phyloP scores from a whole-genome alignment of 2,329 filamentous ascomycete species.

The Rutstroemia sydowiana region DNA sequence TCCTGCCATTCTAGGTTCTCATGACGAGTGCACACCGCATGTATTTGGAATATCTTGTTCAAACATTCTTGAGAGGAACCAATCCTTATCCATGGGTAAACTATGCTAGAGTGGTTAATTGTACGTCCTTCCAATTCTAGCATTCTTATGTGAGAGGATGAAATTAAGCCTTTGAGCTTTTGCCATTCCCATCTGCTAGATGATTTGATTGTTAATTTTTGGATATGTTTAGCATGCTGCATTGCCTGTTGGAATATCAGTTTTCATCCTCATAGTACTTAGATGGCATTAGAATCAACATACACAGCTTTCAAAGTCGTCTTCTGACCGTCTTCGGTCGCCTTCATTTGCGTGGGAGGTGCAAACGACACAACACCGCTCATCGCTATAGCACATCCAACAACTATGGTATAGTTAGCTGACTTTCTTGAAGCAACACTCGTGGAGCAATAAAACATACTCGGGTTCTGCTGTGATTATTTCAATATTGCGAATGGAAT shows the following conservation, averaged over 20 bases:
- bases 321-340: neutral
- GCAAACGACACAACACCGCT: neutral
- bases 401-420: too few relatives aligned
- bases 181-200: too few relatives aligned
- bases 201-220: neutral
- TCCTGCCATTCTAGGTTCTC: too few relatives aligned
- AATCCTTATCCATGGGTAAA: too few relatives aligned
- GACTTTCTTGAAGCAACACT: too few relatives aligned
- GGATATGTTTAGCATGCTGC: neutral
- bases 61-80: too few relatives aligned
- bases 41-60: too few relatives aligned
- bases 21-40: too few relatives aligned
- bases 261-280: neutral
- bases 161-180: neutral
- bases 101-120: too few relatives aligned
- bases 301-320: neutral
- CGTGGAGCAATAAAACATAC: too few relatives aligned
- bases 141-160: neutral
- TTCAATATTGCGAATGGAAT: neutral
- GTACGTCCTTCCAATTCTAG: neutral
- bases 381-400: too few relatives aligned
- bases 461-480: too few relatives aligned
- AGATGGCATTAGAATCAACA: neutral
- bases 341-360: neutral
- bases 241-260: neutral